Evolutionary conservation across 2,329 filamentous ascomycete genomes (phyloP).

Genomic region (Trichoderma sp.): DNA sequence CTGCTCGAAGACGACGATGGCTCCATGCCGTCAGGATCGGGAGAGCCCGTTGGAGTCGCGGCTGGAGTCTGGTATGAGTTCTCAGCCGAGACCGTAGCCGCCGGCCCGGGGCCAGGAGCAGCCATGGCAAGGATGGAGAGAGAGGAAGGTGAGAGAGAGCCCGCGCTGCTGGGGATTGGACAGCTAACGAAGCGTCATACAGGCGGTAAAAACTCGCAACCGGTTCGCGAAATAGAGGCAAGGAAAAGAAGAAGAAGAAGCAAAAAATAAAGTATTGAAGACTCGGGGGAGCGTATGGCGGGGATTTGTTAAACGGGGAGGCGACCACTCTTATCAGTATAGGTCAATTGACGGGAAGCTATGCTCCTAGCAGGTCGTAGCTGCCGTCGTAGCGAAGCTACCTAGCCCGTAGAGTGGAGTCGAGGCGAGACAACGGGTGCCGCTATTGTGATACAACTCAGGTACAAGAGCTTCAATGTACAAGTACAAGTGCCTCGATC

Average conservation of each 20-base stretch:
- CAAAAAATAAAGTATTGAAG: background rate
- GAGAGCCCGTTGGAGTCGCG: constrained; percentile 14
- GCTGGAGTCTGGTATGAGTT: constrained; percentile 17
- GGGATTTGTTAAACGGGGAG: background rate
- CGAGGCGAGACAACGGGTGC: background rate
- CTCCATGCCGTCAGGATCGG: background rate
- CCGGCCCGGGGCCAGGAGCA: background rate
- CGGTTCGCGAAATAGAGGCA: background rate
- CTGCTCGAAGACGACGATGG: background rate
- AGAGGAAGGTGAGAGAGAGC: background rate
- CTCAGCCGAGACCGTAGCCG: background rate
- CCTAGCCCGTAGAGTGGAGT: background rate
- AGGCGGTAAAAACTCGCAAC: background rate
- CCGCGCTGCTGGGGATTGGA: background rate
- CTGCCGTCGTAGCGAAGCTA: background rate
- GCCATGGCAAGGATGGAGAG: background rate
- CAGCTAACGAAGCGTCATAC: background rate
- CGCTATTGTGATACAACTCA: background rate
- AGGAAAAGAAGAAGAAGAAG: background rate
- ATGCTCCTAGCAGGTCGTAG: background rate
- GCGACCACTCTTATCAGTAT: background rate
- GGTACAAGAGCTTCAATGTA: background rate
- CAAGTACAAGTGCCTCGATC: background rate
- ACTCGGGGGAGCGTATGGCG: background rate
- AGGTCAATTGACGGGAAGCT: background rate